Percentiles rank a stretch among this genome's conserved stretches.
Conservation (phyloP, 768 basidiomycete genomes). For the Trametes cingulata region DNA sequence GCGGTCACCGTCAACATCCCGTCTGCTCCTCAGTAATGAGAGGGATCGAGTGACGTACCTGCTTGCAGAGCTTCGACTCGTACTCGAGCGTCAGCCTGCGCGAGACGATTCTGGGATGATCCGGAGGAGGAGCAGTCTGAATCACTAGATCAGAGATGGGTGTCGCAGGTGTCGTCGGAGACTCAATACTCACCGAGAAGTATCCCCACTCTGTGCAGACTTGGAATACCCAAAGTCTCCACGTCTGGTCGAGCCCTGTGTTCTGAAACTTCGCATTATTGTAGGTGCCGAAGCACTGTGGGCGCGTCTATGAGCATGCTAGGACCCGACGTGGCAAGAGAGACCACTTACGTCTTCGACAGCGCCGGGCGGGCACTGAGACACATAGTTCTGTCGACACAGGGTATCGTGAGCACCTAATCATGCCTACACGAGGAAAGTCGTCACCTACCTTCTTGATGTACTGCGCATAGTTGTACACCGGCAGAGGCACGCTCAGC, state of each 20-base stretch:
- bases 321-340: not conserved
- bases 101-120: slow-evolving; percentile 75
- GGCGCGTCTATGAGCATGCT: not conserved
- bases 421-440: not conserved
- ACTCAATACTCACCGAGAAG: slow-evolving; percentile 58
- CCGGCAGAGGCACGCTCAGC: slow-evolving; percentile 53
- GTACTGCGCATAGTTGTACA: slow-evolving; percentile 76
- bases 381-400: slow-evolving; percentile 50
- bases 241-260: slow-evolving; percentile 65
- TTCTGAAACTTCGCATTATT: slow-evolving; percentile 65
- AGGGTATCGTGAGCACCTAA: not conserved
- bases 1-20: too few relatives aligned
- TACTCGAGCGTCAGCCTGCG: slow-evolving; percentile 73
- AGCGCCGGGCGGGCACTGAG: slow-evolving; percentile 54
- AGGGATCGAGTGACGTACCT: slow-evolving; percentile 39
- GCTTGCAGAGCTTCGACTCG: slow-evolving; percentile 64
- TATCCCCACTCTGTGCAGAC: slow-evolving; percentile 97
- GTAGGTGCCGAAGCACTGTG: slow-evolving; percentile 84
- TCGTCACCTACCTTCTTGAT: slow-evolving; percentile 60
- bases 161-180: not conserved
- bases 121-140: slow-evolving; percentile 70
- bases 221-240: slow-evolving; percentile 90
- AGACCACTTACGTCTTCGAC: slow-evolving; percentile 51
- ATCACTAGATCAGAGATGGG: not conserved
- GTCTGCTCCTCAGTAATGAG: not conserved